Percentiles rank a stretch among this genome's conserved stretches.
phyloP scores from a whole-genome alignment of 2,329 filamentous ascomycete genomes.

The Apiospora rasikravindrae region DNA sequence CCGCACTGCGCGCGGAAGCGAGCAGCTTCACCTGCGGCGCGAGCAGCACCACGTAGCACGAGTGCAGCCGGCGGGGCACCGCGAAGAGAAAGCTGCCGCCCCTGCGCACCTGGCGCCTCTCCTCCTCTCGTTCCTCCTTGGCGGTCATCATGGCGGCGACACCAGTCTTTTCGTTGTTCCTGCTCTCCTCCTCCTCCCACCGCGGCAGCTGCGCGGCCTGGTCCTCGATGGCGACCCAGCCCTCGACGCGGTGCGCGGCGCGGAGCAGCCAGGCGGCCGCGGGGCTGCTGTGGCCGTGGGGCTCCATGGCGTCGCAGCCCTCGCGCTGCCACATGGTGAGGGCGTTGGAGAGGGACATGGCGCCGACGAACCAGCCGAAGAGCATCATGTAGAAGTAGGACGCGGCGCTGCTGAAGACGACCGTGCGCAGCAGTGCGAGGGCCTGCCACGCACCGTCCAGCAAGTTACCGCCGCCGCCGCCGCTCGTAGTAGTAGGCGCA shows the following conservation, averaged over 20 bases:
- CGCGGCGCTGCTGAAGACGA: conserved; percentile 22
- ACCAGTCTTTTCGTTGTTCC: neutral
- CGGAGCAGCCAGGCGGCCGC: conserved; percentile 20
- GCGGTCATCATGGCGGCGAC: neutral
- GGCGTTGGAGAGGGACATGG: conserved; percentile 31
- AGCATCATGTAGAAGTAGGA: conserved; percentile 29
- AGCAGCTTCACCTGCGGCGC: conserved; percentile 22
- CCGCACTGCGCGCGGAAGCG: neutral
- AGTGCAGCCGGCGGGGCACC: conserved; percentile 23
- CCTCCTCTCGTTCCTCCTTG: neutral
- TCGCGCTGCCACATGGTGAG: conserved; percentile 29
- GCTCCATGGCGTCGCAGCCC: conserved; percentile 22
- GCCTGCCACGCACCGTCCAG: neutral
- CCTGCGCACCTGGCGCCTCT: neutral
- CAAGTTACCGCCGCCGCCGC: neutral
- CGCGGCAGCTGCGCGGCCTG: neutral
- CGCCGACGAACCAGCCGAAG: conserved; percentile 32
- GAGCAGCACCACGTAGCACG: conserved; percentile 22
- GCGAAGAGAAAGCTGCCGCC: conserved; percentile 22
- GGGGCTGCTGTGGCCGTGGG: conserved; percentile 21
- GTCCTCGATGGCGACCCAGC: conserved; percentile 27
- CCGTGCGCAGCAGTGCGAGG: neutral
- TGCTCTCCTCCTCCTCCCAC: neutral
- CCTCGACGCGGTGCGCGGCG: conserved; percentile 20
- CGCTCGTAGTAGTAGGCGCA: neutral